Base-by-base conservation (phyloP, 2,329 filamentous ascomycete genomes). In the Knoxdaviesia proteae region DNA sequence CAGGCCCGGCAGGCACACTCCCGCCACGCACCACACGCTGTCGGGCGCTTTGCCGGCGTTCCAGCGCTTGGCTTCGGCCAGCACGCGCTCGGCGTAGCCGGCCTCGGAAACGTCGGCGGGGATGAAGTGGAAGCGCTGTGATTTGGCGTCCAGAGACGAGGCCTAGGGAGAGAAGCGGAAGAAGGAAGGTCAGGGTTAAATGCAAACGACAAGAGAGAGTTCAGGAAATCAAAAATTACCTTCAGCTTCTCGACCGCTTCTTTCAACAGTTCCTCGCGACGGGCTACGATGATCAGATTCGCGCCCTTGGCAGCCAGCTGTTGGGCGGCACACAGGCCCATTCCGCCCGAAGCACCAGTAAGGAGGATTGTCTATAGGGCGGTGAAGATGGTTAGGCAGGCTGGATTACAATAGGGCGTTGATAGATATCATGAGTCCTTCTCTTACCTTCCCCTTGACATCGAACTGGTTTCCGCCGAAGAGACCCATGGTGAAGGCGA, bases 271-370 rank as follows among this genome's bases (percentile, higher is more conserved):
- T 62, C 62, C 8, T 73, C 64, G 49, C 78, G 83, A 43, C 90
- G 80, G 9, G 88, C 79, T 41, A 94, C 78, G 49, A 96, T 76
- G 48, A 93, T 74, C 44, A 98, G 58, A 58, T 86, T 84, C 46
- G 90, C 88, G 39, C 90, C 90, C 58, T 86, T 87, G 41, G 71
- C 64, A 3, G 88, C 71, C 38, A 98, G 73, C 49, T 86, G 69
- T 42, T 74, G 68, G 5, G 79, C 86, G 20, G 78, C 73, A 42
- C 75, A 74, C 50, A 77, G 75, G 46, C 90, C 90, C 80, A 94
- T 84, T 45, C 90, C 90, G 55, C 94, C 83, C 0, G 90, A 94
- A 33, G 79, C 86, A 39, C 90, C 90, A 0, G 90, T 98, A 42
- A 98, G 66, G 44, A 96, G 66, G 42, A 92, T 69, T 2, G 87